phyloP scores from a whole-genome alignment of 176 grass and related monocot species.

The Oryza longistaminata region DNA sequence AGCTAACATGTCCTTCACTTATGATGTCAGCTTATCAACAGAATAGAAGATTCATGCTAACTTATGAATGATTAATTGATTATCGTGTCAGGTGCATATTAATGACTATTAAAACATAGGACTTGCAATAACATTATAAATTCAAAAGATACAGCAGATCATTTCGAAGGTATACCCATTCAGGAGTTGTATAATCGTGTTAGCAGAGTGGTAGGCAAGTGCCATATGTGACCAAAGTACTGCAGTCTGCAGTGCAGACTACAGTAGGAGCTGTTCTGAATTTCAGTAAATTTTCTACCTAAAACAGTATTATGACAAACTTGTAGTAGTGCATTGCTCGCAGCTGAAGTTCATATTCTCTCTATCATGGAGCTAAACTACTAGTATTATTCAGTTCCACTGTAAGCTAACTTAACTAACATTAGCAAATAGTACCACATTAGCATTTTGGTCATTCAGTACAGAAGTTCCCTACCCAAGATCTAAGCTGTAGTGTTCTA shows the following conservation, averaged over 20 bases:
- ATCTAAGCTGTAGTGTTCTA: no score
- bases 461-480: no score
- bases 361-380: conserved; percentile 4
- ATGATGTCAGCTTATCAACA: background rate
- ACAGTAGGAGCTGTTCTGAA: background rate
- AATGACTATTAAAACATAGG: background rate
- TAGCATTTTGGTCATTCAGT: no score
- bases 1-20: conserved; percentile 5
- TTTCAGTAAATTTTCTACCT: background rate
- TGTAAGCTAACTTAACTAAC: background rate
- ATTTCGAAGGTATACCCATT: conserved; percentile 8
- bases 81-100: background rate
- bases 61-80: background rate
- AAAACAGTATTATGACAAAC: conserved; percentile 6
- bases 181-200: conserved; percentile 4
- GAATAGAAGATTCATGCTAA: background rate
- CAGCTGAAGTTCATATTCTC: conserved; percentile 1
- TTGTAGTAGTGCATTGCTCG: background rate
- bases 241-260: no score
- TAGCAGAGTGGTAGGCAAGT: background rate
- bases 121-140: background rate
- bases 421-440: background rate
- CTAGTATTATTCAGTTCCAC: background rate
- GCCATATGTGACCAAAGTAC: background rate
- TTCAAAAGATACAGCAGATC: background rate